These are phyloP conservation scores for Alternaria alternata DNA, from an alignment of 2,329 filamentous ascomycete species.

Conservation along the genomic window DNA sequence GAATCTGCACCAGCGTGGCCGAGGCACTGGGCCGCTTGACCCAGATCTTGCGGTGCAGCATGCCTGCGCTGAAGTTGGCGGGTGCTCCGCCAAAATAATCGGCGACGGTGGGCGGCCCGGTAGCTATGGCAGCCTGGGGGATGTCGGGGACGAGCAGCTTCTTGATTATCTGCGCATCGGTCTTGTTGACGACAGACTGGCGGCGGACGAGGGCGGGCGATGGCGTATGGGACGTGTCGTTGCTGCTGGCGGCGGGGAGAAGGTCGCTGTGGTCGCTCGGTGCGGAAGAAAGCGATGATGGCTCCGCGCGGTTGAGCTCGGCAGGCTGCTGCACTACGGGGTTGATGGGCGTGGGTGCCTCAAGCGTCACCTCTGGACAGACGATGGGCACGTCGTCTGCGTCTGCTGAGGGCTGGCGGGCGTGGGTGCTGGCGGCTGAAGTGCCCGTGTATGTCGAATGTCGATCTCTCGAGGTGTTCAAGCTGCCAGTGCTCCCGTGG, in stretches of 20 bases:
- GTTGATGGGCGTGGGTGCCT: conserved; percentile 47
- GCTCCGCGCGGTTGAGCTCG: conserved; percentile 17
- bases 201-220: conserved; percentile 54
- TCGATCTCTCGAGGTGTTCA: conserved; percentile 27
- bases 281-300: conserved; percentile 22
- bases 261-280: conserved; percentile 19
- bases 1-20: conserved; percentile 83
- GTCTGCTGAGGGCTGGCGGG: conserved; percentile 15
- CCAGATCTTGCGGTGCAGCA: conserved; percentile 83
- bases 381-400: conserved; percentile 22
- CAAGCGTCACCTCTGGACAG: conserved; percentile 40
- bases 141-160: conserved; percentile 61
- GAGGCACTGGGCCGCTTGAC: conserved; percentile 87
- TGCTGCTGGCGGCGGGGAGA: conserved; percentile 5
- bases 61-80: conserved; percentile 40
- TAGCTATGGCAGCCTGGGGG: conserved; percentile 31
- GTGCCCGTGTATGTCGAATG: conserved; percentile 23
- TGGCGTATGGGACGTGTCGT: conserved; percentile 37
- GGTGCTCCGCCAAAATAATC: conserved; percentile 53
- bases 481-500: conserved; percentile 18
- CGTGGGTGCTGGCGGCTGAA: conserved; percentile 21
- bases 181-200: conserved; percentile 50
- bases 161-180: conserved; percentile 58
- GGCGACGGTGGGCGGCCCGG: conserved; percentile 37
- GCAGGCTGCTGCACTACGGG: conserved; percentile 26